phyloP scores from a whole-genome alignment of 192 early-diverging fungal genomes.

The Linnemannia elongata region DNA sequence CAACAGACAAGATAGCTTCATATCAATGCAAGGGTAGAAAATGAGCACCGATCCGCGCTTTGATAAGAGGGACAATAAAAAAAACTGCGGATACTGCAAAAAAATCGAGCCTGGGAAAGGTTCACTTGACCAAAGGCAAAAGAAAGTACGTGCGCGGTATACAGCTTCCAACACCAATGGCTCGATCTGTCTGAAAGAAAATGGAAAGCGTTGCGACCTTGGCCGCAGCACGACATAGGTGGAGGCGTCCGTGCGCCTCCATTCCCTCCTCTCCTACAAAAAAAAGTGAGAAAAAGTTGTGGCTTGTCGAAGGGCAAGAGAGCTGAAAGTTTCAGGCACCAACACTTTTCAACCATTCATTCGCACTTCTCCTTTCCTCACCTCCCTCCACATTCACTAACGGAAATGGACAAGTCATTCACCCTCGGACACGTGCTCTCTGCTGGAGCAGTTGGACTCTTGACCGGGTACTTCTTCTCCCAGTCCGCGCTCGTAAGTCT shows the following conservation, averaged over 20 bases:
- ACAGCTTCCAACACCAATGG: background rate
- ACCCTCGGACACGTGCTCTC: slow-evolving; percentile 50
- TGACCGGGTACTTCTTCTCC: slow-evolving; percentile 38
- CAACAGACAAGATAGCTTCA: no score
- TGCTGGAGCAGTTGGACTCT: slow-evolving; percentile 43
- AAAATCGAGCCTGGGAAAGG: background rate
- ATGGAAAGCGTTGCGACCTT: background rate
- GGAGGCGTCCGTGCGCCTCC: background rate
- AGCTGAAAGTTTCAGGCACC: background rate
- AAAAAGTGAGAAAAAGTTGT: background rate
- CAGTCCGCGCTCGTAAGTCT: slow-evolving; percentile 21
- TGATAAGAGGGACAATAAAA: background rate
- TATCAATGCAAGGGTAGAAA: background rate
- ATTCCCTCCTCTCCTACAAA: background rate
- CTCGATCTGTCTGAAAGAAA: background rate
- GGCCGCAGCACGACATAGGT: background rate
- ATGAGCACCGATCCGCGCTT: background rate
- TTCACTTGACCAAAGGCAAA: background rate
- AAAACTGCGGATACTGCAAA: background rate
- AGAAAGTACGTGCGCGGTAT: background rate
- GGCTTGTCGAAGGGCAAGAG: background rate
- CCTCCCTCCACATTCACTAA: background rate
- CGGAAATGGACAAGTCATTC: slow-evolving; percentile 47
- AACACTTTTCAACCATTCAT: background rate
- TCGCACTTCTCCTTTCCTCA: background rate